These are phyloP conservation scores for Gnomoniopsis sp. DNA, from an alignment of 2,329 filamentous ascomycete genomes.

Conservation along the genomic window DNA sequence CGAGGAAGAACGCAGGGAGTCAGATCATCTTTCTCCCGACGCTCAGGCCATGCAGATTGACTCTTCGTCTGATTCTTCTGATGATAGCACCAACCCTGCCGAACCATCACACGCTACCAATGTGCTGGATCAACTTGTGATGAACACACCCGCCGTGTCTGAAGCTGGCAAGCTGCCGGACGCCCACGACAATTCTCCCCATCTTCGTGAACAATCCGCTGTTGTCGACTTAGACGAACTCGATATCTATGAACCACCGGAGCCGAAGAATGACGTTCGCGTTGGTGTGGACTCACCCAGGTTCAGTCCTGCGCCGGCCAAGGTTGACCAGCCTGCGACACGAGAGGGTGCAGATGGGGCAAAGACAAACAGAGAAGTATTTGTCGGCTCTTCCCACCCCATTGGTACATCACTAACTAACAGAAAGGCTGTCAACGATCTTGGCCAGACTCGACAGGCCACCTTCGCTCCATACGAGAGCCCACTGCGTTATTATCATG, in stretches of 20 bases:
- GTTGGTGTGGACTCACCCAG: slow-evolving; percentile 19
- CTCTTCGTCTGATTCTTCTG: neutral
- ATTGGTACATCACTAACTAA: slow-evolving; percentile 21
- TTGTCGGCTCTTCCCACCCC: slow-evolving; percentile 26
- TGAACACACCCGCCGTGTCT: neutral
- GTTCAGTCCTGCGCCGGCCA: slow-evolving; percentile 20
- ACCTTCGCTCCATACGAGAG: slow-evolving; percentile 67
- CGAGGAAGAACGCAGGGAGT: neutral
- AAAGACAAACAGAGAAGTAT: slow-evolving; percentile 40
- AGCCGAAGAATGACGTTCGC: slow-evolving; percentile 27
- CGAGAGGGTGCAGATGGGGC: slow-evolving; percentile 24
- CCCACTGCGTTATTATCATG: slow-evolving; percentile 76
- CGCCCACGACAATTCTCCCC: neutral
- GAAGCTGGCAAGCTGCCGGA: neutral
- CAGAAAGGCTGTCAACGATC: slow-evolving; percentile 18
- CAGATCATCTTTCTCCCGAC: neutral
- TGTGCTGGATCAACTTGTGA: neutral
- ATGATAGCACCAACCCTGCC: neutral
- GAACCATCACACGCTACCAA: neutral
- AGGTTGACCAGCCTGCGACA: slow-evolving; percentile 19
- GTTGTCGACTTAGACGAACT: slow-evolving; percentile 30
- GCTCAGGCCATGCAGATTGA: slow-evolving; percentile 23
- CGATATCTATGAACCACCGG: slow-evolving; percentile 56
- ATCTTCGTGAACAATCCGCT: neutral
- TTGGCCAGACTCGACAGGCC: slow-evolving; percentile 11